Base-by-base conservation (phyloP, 768 basidiomycete genomes). In the Fomitopsis serialis region DNA sequence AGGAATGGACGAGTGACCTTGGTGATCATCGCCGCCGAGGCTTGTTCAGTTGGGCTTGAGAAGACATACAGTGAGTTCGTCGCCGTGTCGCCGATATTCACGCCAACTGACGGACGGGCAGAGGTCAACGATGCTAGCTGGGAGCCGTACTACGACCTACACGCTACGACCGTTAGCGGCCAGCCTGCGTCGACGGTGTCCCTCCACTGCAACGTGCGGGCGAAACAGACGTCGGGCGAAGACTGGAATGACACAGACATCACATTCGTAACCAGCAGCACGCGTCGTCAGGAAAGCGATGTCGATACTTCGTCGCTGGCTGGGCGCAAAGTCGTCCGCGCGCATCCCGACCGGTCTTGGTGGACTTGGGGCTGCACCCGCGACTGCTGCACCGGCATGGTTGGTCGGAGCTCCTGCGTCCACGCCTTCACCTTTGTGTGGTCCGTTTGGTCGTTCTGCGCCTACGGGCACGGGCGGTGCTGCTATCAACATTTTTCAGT, bases 91-190 rank as follows among this genome's bases (percentile, higher is more conserved):
- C 3, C n/a, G 19, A n/a, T 12, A 9, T 8, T 5, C 25, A 40
- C 19, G 15, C 7, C n/a, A 6, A 27, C 4, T 24, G 11, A 17
- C n/a, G 29, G 5, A 25, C 10, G 25, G 15, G 1, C 32, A 82
- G 84, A 81, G 47, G 82, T 85, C 17, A 68, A 63, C 44, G 66
- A 75, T 29, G 78, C 76, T 1, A 63, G 63, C 22, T 85, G 82
- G 82, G 63, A 64, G 17, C 78, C 82, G 2, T 73, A 72, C 2
- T 85, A 85, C 58, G 83, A 85, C 56, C 72, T 86, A 0, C 77
- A 81, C 53, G 80, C 81, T 2, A 78, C 74, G 19, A 59, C 21
- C 64, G 74, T 50, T 62, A 70, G 54, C 12, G 77, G 76, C 0
- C 72, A 76, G 53, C 74, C 77, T 2, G 74, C 74, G 0, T 61